Evolutionary conservation across 495 filamentous ascomycete genomes (phyloP).

Genomic region (Hyaloscypha variabilis): DNA sequence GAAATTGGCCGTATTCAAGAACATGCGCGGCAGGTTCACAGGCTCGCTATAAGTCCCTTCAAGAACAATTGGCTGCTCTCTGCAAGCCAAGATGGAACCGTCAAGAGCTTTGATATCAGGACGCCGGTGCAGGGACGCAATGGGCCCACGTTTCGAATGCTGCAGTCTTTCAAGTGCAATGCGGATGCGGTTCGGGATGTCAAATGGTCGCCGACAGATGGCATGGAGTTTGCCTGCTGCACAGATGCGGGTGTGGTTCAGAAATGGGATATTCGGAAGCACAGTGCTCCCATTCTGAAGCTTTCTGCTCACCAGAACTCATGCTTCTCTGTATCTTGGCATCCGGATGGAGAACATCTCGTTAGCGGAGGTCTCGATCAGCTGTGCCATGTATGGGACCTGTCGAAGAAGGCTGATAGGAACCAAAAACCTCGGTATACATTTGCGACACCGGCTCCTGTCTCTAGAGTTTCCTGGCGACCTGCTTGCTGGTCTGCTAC

Average conservation of each 20-base stretch:
- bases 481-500: slow-evolving; percentile 76
- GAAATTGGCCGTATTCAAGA: slow-evolving; percentile 74
- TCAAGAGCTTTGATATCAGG: slow-evolving; percentile 63
- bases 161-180: slow-evolving; percentile 51
- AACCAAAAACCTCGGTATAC: slow-evolving; percentile 75
- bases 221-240: slow-evolving; percentile 82
- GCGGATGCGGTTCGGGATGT: slow-evolving; percentile 85
- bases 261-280: slow-evolving; percentile 57
- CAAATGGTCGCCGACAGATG: slow-evolving; percentile 86
- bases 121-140: slow-evolving; percentile 39
- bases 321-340: slow-evolving; percentile 89
- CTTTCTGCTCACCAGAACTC: slow-evolving; percentile 84
- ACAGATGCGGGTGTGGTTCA: slow-evolving; percentile 81
- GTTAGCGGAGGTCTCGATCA: slow-evolving; percentile 83
- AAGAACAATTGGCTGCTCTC: slow-evolving; percentile 76
- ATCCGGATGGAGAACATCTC: slow-evolving; percentile 89
- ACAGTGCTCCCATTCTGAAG: slow-evolving; percentile 54
- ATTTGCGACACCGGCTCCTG: slow-evolving; percentile 59
- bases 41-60: slow-evolving; percentile 87
- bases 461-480: slow-evolving; percentile 83
- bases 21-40: slow-evolving; percentile 90
- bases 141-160: slow-evolving; percentile 45
- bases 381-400: slow-evolving; percentile 90
- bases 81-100: slow-evolving; percentile 88
- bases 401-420: slow-evolving; percentile 74